Evolutionary conservation across 2,329 filamentous ascomycete genomes (phyloP).

Genomic region (Paraconiothyrium brasiliense): DNA sequence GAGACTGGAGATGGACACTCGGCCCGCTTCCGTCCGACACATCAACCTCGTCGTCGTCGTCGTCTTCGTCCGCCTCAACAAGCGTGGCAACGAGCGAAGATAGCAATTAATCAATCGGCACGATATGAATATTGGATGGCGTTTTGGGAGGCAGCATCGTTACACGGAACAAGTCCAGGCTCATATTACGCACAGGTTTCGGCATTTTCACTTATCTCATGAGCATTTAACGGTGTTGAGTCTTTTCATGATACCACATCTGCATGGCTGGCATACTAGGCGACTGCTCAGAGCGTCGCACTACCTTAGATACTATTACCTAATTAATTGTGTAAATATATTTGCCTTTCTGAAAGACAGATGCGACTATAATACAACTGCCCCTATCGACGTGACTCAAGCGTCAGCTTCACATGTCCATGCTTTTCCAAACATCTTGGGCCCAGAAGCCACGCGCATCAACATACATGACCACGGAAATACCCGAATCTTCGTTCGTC

Average conservation of each 20-base stretch:
- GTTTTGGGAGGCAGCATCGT: constrained; percentile 17
- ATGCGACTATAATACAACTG: neutral
- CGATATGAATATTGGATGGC: constrained; percentile 7
- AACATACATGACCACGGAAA: neutral
- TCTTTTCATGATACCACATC: constrained; percentile 40
- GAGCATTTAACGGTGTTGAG: constrained; percentile 40
- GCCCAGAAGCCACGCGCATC: no score
- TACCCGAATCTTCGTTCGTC: constrained; percentile 1
- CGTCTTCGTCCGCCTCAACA: constrained; percentile 18
- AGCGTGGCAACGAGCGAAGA: constrained; percentile 40
- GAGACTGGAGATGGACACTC: constrained; percentile 68
- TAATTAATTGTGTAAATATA: constrained; percentile 20
- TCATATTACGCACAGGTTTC: constrained; percentile 19
- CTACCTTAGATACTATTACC: constrained; percentile 14
- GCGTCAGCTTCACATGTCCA: neutral
- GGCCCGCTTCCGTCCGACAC: constrained; percentile 52
- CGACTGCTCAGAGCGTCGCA: constrained; percentile 21
- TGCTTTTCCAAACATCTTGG: neutral
- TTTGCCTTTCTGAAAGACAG: neutral
- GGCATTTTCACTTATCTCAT: constrained; percentile 27
- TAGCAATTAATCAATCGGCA: constrained; percentile 32
- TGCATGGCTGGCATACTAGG: constrained; percentile 18
- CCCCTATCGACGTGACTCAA: neutral
- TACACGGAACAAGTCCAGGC: constrained; percentile 14
- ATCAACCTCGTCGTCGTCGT: constrained; percentile 28